phyloP scores from a whole-genome alignment of 495 filamentous ascomycete genomes.

The Talaromyces wortmannii region DNA sequence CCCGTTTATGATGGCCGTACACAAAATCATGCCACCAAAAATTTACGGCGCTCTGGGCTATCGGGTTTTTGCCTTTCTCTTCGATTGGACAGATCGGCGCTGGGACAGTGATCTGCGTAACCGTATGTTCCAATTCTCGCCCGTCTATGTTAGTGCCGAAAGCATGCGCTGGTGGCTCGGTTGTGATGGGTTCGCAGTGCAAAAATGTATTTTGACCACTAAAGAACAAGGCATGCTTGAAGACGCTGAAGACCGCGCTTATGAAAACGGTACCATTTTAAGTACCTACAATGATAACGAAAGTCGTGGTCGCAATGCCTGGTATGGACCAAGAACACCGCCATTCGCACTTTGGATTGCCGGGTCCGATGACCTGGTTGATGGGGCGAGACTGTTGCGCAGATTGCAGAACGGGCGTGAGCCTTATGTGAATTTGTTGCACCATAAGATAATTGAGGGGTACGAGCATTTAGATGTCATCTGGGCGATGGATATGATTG shows the following conservation, averaged over 20 bases:
- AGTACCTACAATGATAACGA: conserved; percentile 6
- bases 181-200: conserved; percentile 80
- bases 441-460: conserved; percentile 75
- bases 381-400: conserved; percentile 66
- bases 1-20: conserved; percentile 89
- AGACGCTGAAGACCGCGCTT: conserved; percentile 47
- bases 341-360: conserved; percentile 88
- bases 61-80: conserved; percentile 82
- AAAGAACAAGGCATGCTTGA: conserved; percentile 59
- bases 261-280: conserved; percentile 11
- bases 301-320: conserved; percentile 41
- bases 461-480: conserved; percentile 96
- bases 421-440: conserved; percentile 73
- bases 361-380: conserved; percentile 76
- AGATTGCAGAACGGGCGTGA: conserved; percentile 74
- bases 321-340: conserved; percentile 75
- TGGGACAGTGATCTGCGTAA: conserved; percentile 80
- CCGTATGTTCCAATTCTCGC: conserved; percentile 87
- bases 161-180: conserved; percentile 97
- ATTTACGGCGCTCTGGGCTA: conserved; percentile 87
- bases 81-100: conserved; percentile 78
- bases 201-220: conserved; percentile 85
- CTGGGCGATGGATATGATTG: conserved; percentile 87
- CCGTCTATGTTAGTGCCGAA: conserved; percentile 85
- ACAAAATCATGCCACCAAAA: conserved; percentile 49